Base-by-base conservation (phyloP, 129 eudicot genomes). In the Ambrosia trifida region DNA sequence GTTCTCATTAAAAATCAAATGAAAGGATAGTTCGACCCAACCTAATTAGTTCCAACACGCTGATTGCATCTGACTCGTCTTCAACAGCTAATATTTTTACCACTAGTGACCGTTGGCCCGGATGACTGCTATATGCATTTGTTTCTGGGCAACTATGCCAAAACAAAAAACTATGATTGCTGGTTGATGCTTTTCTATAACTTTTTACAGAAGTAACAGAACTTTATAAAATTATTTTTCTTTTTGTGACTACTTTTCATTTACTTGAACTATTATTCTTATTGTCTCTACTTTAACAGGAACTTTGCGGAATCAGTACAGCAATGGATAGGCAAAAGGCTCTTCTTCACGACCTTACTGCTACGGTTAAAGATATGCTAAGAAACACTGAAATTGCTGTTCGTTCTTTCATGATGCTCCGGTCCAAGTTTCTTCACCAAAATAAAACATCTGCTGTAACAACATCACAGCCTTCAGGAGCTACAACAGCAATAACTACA, bases 361-460 rank as follows among this genome's bases (percentile, higher is more conserved):
- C 82, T 73, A 83, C 68, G 64, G 94, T 78, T 16, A 90, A 94
- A 71, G 99, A 95, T 68, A 90, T 95, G 94, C 68, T 95, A 69
- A 76, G 96, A 13, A 95, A 88, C 77, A 86, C 97, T 10, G 99
- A 95, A 83, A 77, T 90, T 45, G 97, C 96, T 17, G 85, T 95
- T 68, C 93, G 99, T 66, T 87, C 99, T 70, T 95, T 87, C 81
- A 85, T 90, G 96, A 95, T 95, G 84, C 75, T 95, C 33, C 81
- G 89, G n/a, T 88, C 99, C 18, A 81, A 91, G 84, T 90, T 95
- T 84, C 45, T 66, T 66, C 96, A 86, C 64, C 86, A 87, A 68
- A 86, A 73, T 77, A 75, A 75, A 74, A 78, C 40, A 54, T 75
- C 86, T 67, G 64, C 73, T 51, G 59, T 82, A n/a, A 86, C 83